Evolutionary conservation across 2,329 filamentous ascomycete genomes (phyloP).

Genomic region (Cladosporium sp.): DNA sequence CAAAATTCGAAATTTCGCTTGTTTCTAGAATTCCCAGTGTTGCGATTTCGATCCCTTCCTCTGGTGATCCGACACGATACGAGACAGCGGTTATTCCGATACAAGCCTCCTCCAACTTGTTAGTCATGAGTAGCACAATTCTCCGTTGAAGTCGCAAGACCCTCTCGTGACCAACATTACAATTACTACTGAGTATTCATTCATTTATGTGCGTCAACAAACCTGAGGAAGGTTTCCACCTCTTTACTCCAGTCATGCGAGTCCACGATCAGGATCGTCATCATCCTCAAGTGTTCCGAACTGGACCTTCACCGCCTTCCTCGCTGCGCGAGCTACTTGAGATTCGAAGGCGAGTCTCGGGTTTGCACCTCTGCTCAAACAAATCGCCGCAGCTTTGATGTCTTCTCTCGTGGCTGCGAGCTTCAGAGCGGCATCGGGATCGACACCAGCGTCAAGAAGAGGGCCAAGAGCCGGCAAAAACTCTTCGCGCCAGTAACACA

Average conservation of each 20-base stretch:
- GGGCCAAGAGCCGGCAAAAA: conserved; percentile 7
- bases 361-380: conserved; percentile 14
- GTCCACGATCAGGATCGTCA: not conserved
- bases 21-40: not conserved
- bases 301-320: not conserved
- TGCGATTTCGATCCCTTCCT: not conserved
- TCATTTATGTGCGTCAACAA: not conserved
- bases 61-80: not conserved
- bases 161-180: not conserved
- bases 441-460: conserved; percentile 16
- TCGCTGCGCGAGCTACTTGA: not conserved
- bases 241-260: not conserved
- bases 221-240: not conserved
- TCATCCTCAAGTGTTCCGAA: not conserved
- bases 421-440: not conserved
- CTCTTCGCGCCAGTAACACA: not conserved
- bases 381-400: conserved; percentile 6
- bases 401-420: not conserved
- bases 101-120: not conserved
- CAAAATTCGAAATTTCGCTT: not conserved
- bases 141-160: not conserved
- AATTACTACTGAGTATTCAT: not conserved
- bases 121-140: not conserved
- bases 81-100: not conserved
- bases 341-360: not conserved